These are phyloP conservation scores for Fistulina hepatica DNA, from an alignment of 1,284 basidiomycete genomes.

Conservation along the genomic window DNA sequence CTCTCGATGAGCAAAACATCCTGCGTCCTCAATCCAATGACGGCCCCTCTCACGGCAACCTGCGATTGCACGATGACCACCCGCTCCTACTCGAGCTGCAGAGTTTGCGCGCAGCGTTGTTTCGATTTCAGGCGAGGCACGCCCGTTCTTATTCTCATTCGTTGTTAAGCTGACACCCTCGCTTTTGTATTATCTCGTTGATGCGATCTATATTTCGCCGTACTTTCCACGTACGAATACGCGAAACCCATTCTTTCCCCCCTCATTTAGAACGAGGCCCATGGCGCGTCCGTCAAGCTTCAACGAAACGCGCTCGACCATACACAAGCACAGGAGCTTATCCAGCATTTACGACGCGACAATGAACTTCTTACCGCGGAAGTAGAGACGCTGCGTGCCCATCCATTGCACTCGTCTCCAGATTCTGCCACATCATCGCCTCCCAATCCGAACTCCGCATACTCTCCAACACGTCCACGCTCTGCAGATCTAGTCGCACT, in stretches of 20 bases:
- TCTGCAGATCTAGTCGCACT: too few relatives aligned
- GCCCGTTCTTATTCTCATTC: background rate
- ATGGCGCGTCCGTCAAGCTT: constrained; percentile 10
- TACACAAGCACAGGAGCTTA: constrained; percentile 3
- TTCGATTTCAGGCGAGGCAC: constrained; percentile 10
- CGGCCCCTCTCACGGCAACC: too few relatives aligned
- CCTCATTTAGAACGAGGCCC: constrained; percentile 9
- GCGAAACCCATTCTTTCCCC: background rate
- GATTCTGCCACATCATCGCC: too few relatives aligned
- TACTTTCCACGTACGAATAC: too few relatives aligned
- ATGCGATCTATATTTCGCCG: too few relatives aligned
- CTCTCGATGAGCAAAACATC: too few relatives aligned
- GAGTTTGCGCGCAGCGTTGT: constrained; percentile 2
- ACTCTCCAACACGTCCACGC: too few relatives aligned
- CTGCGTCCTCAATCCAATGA: too few relatives aligned
- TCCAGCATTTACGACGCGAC: constrained; percentile 8
- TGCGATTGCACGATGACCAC: too few relatives aligned
- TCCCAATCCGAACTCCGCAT: too few relatives aligned
- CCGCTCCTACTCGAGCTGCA: constrained; percentile 10
- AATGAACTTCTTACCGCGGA: constrained; percentile 6
- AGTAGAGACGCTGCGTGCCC: constrained; percentile 7
- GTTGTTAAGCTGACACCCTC: background rate
- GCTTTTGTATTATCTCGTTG: background rate
- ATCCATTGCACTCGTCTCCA: too few relatives aligned
- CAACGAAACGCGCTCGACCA: constrained; percentile 12